Base-by-base conservation (phyloP, 768 basidiomycete genomes). In the Naganishia vaughanmartiniae region DNA sequence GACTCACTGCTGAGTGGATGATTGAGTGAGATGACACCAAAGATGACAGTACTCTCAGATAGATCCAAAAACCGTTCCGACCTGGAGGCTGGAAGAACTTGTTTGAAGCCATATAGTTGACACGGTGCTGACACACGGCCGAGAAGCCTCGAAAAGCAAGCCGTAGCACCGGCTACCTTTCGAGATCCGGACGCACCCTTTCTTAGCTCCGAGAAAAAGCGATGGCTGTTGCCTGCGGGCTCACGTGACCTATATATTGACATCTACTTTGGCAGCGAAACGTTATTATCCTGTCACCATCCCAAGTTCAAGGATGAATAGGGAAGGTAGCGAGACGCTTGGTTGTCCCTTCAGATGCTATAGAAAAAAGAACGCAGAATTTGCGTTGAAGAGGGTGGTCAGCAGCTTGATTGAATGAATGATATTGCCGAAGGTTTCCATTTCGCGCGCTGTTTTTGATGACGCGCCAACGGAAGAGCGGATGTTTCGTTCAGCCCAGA, bases 171-270 rank as follows among this genome's bases (percentile, higher is more conserved):
- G 48, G 12, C 14, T n/a, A 51, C 19, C 48, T n/a, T 42, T 42
- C 7, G 4, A 9, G 24, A 51, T 51, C 24, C 48, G 48, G 48
- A n/a, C n/a, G 48, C 48, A 51, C 48, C 48, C n/a, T 9, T 21
- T n/a, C 21, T 63, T 63, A 63, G 60, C 26, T 63, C 60, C 60
- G 60, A 63, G 36, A 15, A 63, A 63, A 63, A 63, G 60, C 60
- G 60, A 63, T 28, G 60, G 21, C 9, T 26, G 26, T n/a, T 19
- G 57, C 57, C 12, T 39, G 31, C 17, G 39, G 33, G 34, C 17
- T 14, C 60, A 63, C 60, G 60, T 63, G 60, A 63, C 30, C 30
- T n/a, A n/a, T 2, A 3, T 42, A 24, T 45, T 9, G 24, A 46
- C 10, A 9, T 17, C 1, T 15, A 36, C 15, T 42, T 42, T 42